A percentile compares a stretch with the other conserved stretches of the same genome.
phyloP scores from a whole-genome alignment of 805 yeast species.

The Yarrowia yakushimensis region DNA sequence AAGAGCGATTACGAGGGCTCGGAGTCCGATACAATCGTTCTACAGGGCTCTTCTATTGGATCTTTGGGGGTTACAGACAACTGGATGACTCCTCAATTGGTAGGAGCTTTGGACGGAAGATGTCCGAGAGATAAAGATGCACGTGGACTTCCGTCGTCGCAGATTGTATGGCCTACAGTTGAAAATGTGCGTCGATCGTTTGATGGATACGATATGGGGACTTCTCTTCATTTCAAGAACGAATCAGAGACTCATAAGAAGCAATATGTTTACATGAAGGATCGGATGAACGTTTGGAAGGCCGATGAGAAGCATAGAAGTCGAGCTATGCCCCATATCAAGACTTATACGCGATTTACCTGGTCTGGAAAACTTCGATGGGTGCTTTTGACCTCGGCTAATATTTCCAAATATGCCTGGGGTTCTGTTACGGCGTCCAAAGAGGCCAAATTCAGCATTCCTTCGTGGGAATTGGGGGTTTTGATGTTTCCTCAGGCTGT shows the following conservation, averaged over 20 bases:
- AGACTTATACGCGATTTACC: slow-evolving; percentile 48
- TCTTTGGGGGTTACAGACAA: slow-evolving; percentile 30
- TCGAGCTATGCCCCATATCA: slow-evolving; percentile 59
- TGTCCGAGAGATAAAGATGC: neutral
- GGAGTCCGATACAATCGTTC: slow-evolving; percentile 18
- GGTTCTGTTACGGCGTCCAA: slow-evolving; percentile 45
- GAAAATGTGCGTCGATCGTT: slow-evolving; percentile 42
- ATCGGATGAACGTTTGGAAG: slow-evolving; percentile 49
- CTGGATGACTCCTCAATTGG: slow-evolving; percentile 29
- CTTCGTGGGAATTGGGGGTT: slow-evolving; percentile 56
- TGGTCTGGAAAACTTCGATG: slow-evolving; percentile 48
- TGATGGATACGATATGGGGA: slow-evolving; percentile 50
- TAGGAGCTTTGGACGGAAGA: neutral
- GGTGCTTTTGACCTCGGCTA: slow-evolving; percentile 72
- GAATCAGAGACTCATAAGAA: slow-evolving; percentile 32
- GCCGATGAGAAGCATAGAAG: slow-evolving; percentile 36
- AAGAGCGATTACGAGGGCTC: neutral
- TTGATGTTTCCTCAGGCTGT: slow-evolving; percentile 41
- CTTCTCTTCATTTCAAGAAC: slow-evolving; percentile 48
- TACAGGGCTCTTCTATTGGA: slow-evolving; percentile 36
- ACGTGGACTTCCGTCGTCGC: slow-evolving; percentile 16
- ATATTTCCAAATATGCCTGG: slow-evolving; percentile 79
- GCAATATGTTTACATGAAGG: slow-evolving; percentile 45
- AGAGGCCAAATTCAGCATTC: slow-evolving; percentile 34
- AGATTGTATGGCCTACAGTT: slow-evolving; percentile 46